phyloP scores from a whole-genome alignment of 768 basidiomycete genomes.

The Collybia mongolica region DNA sequence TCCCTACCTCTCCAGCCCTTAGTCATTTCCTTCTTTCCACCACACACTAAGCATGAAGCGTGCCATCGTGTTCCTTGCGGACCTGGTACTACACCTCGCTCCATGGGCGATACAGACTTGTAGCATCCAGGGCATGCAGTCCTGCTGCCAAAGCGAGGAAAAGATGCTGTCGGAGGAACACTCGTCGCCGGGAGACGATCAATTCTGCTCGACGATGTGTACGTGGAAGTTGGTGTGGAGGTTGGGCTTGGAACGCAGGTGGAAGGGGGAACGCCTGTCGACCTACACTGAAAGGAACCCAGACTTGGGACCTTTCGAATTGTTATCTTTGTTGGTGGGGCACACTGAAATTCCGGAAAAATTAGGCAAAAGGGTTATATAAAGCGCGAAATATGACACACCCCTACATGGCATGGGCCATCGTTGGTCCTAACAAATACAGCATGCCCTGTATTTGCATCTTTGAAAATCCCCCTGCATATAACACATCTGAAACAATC shows the following conservation, averaged over 20 bases:
- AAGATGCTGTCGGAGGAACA: constrained; percentile 34
- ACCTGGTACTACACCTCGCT: constrained; percentile 81
- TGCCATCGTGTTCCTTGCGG: constrained; percentile 86
- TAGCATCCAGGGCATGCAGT: constrained; percentile 75
- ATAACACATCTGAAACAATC: constrained; percentile 74
- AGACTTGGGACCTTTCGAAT: constrained; percentile 32
- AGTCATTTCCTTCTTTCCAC: constrained; percentile 47
- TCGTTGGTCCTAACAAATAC: constrained; percentile 65
- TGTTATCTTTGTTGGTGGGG: constrained; percentile 39
- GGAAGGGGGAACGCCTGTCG: neutral
- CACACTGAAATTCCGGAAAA: constrained; percentile 32
- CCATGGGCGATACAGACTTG: constrained; percentile 77
- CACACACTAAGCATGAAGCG: constrained; percentile 73
- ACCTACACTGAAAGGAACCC: constrained; percentile 17
- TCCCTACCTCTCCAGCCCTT: constrained; percentile 13
- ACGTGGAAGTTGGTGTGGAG: constrained; percentile 16
- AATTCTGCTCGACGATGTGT: constrained; percentile 35
- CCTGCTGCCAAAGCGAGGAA: constrained; percentile 59
- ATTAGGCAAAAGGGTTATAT: neutral
- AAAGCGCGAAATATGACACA: constrained; percentile 17
- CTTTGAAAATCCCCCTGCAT: constrained; percentile 65
- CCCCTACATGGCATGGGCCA: constrained; percentile 71
- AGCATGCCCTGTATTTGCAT: constrained; percentile 58
- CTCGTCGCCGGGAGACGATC: constrained; percentile 31
- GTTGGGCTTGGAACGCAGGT: constrained; percentile 7